Evolutionary conservation across 2,329 filamentous ascomycete species (phyloP), one percentile per base, ranked within the genome.

Genomic region (Trichophaea hybrida): DNA sequence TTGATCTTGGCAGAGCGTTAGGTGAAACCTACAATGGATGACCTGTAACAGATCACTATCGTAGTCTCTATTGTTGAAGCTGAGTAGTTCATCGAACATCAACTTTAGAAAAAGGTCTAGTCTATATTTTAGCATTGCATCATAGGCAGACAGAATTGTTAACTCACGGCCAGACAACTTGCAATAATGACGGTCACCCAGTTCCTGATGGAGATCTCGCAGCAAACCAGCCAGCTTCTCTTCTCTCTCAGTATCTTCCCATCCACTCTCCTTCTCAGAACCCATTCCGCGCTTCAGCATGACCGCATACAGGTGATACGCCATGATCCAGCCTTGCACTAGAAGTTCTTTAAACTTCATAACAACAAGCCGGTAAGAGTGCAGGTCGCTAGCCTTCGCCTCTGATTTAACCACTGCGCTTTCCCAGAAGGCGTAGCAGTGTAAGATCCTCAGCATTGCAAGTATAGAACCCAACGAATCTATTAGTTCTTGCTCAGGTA

Each of bases 121-220:
- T 8, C 17, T 10, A 38, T 37, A 13, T 35, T 34, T 31, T 13
- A 52, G 48, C 43, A 40, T 57, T 49, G 58, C 40, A 43, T 4
- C 38, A 15, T 15, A 10, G 38, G 38, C n/a, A 15, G 38, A 10
- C 38, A 43, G 10, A 15, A 10, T 43, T 15, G 10, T 10, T 43
- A 43, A 58, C 64, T 59, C 33, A 55, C 67, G 67, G 70, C 89
- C 88, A 0, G 88, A 87, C 2, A 80, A 78, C 69, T 88, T 91
- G 77, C 90, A 97, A 71, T 85, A 86, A 63, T 85, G 85, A 61
- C 93, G 85, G 55, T 90, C 76, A 1, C 93, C 93, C 38, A 96
- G 75, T 4, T 86, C 85, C 69, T 88, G 83, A 69, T 98, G 93
- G 5, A 95, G 80, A 8, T 85, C 81, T 5, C 87, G 83, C 43